A percentile compares a stretch with the other conserved stretches of the same genome.
phyloP scores from a whole-genome alignment of 31 red algal species.

The Odonthalia washingtoniensis region DNA sequence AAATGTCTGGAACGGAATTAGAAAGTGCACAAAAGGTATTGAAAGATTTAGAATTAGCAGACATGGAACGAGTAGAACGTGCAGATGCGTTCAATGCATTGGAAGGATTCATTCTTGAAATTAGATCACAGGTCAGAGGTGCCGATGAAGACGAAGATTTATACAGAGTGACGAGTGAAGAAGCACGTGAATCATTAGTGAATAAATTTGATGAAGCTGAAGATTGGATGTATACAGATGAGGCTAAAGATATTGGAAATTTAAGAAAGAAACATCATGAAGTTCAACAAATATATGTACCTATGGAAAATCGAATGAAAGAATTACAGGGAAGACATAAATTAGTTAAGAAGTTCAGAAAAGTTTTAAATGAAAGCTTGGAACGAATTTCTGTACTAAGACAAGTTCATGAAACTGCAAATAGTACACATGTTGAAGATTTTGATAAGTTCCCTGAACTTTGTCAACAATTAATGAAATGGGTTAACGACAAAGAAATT shows the following conservation, averaged over 20 bases:
- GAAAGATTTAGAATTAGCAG: constrained; percentile 70
- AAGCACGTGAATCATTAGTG: constrained; percentile 63
- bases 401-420: constrained; percentile 39
- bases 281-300: constrained; percentile 55
- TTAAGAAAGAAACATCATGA: constrained; percentile 65
- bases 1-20: constrained; percentile 70
- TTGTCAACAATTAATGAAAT: constrained; percentile 26
- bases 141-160: constrained; percentile 72
- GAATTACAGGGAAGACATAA: constrained; percentile 52
- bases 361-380: constrained; percentile 31
- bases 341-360: constrained; percentile 39
- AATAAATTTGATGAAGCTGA: constrained; percentile 70
- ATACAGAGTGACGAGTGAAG: constrained; percentile 71
- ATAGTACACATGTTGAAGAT: constrained; percentile 37
- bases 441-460: constrained; percentile 61
- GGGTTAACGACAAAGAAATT: constrained; percentile 35
- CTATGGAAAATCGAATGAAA: constrained; percentile 44
- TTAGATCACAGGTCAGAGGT: constrained; percentile 54
- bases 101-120: constrained; percentile 81
- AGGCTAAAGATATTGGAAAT: constrained; percentile 60
- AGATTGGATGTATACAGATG: constrained; percentile 85
- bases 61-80: constrained; percentile 71
- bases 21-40: constrained; percentile 56
- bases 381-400: constrained; percentile 32
- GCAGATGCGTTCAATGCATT: constrained; percentile 84